Evolutionary conservation across 2,329 filamentous ascomycete species (phyloP).

Genomic region (Penicillium psychrosexuale): DNA sequence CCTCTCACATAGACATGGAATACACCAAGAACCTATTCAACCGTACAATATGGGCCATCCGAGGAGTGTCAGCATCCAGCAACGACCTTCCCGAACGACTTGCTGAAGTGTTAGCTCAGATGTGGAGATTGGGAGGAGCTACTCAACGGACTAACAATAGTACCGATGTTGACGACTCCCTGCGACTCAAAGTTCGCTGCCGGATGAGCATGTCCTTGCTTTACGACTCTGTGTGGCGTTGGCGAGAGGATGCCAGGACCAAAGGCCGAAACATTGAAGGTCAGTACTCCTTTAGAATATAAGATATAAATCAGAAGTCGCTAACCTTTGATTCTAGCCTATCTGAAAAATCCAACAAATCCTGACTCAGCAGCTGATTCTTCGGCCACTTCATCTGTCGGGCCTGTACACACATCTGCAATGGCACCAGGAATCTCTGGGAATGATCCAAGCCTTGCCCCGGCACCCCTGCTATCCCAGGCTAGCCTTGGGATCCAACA

Average conservation of each 20-base stretch:
- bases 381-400: slow-evolving; percentile 61
- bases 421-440: slow-evolving; percentile 38
- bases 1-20: slow-evolving; percentile 54
- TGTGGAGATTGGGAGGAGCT: slow-evolving; percentile 55
- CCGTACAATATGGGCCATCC: slow-evolving; percentile 57
- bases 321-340: slow-evolving; percentile 44
- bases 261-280: slow-evolving; percentile 69
- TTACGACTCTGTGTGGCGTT: slow-evolving; percentile 66
- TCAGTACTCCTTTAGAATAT: slow-evolving; percentile 31
- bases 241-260: slow-evolving; percentile 64
- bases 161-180: slow-evolving; percentile 41
- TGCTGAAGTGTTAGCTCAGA: slow-evolving; percentile 63
- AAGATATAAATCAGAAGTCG: slow-evolving; percentile 4
- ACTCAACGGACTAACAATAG: slow-evolving; percentile 28
- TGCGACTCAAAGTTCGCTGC: slow-evolving; percentile 63
- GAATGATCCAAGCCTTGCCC: slow-evolving; percentile 46
- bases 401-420: slow-evolving; percentile 39
- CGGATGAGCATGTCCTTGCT: slow-evolving; percentile 66
- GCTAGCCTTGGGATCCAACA: slow-evolving; percentile 30
- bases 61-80: slow-evolving; percentile 58
- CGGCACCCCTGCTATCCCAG: slow-evolving; percentile 35
- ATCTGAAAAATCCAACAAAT: slow-evolving; percentile 81
- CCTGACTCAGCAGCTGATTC: slow-evolving; percentile 75
- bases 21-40: slow-evolving; percentile 58
- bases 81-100: slow-evolving; percentile 64